Percentiles rank a stretch among this genome's conserved stretches.
Evolutionary conservation across 1,284 basidiomycete genomes (phyloP).

Genomic region (Ustilago trichophora): DNA sequence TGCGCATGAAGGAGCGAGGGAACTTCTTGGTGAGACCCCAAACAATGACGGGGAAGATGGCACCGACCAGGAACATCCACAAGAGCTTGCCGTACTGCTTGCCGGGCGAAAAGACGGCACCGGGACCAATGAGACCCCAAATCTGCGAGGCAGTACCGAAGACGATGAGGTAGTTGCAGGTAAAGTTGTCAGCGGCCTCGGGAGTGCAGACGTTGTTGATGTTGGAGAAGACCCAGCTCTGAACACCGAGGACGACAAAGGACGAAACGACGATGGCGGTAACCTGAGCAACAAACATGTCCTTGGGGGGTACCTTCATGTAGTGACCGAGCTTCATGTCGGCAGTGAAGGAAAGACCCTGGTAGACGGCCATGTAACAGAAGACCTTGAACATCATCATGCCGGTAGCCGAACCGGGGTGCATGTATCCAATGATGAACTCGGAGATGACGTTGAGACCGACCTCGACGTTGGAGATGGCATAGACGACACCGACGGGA

Average conservation of each 20-base stretch:
- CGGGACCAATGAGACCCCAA: constrained; percentile 69
- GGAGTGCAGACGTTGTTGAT: constrained; percentile 76
- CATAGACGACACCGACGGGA: constrained; percentile 80
- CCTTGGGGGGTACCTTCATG: constrained; percentile 71
- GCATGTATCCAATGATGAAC: constrained; percentile 78
- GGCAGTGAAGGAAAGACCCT: constrained; percentile 73
- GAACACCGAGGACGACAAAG: constrained; percentile 68
- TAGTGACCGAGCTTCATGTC: constrained; percentile 72
- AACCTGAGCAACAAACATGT: constrained; percentile 73
- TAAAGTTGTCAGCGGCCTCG: constrained; percentile 61
- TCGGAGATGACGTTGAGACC: constrained; percentile 75
- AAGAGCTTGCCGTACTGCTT: constrained; percentile 54
- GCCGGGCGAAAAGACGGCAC: constrained; percentile 51
- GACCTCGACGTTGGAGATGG: constrained; percentile 82
- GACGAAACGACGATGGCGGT: constrained; percentile 75
- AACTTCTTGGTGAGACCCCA: constrained; percentile 54
- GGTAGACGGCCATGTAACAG: constrained; percentile 73
- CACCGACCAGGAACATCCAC: constrained; percentile 59
- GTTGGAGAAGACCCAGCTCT: constrained; percentile 79
- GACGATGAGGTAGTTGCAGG: constrained; percentile 50
- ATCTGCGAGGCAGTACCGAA: constrained; percentile 61
- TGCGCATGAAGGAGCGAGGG: constrained; percentile 47
- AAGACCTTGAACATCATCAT: constrained; percentile 84
- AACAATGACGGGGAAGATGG: constrained; percentile 54
- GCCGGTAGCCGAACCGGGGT: constrained; percentile 80